Conservation (phyloP, 768 basidiomycete species). For the Ramaria sp. region DNA sequence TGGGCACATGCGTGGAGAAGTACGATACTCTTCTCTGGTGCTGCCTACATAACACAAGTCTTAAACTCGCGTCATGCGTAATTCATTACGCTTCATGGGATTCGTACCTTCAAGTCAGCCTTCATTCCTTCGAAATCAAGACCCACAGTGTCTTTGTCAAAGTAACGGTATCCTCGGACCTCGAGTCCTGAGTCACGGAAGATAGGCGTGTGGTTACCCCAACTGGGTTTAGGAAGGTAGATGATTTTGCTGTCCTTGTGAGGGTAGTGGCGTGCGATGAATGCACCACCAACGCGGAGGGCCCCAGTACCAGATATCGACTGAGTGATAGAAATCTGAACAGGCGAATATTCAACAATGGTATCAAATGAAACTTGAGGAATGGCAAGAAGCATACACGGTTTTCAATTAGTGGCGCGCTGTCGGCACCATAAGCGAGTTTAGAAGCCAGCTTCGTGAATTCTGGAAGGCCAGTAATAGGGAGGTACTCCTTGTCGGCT, state of each 20-base stretch:
- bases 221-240: constrained; percentile 88
- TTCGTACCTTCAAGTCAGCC: constrained; percentile 66
- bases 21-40: constrained; percentile 73
- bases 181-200: constrained; percentile 93
- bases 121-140: constrained; percentile 88
- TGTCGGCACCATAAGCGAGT: constrained; percentile 84
- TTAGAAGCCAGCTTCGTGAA: constrained; percentile 83
- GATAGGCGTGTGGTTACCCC: constrained; percentile 94
- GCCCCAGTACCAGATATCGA: constrained; percentile 98
- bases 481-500: constrained; percentile 91
- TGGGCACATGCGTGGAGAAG: constrained; percentile 96
- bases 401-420: constrained; percentile 56
- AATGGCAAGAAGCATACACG: constrained; percentile 37
- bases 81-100: background rate
- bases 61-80: background rate
- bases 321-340: constrained; percentile 76
- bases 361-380: background rate
- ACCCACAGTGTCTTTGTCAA: constrained; percentile 84
- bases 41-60: constrained; percentile 30
- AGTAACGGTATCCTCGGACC: constrained; percentile 88
- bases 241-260: constrained; percentile 58
- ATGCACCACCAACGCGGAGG: constrained; percentile 87
- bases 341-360: background rate
- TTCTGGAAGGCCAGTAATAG: constrained; percentile 81
- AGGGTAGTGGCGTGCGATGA: constrained; percentile 83